Evolutionary conservation across 352 stramenopile species (phyloP), one percentile per base, ranked within the genome.

Genomic region (Globisporangium mamillatum): DNA sequence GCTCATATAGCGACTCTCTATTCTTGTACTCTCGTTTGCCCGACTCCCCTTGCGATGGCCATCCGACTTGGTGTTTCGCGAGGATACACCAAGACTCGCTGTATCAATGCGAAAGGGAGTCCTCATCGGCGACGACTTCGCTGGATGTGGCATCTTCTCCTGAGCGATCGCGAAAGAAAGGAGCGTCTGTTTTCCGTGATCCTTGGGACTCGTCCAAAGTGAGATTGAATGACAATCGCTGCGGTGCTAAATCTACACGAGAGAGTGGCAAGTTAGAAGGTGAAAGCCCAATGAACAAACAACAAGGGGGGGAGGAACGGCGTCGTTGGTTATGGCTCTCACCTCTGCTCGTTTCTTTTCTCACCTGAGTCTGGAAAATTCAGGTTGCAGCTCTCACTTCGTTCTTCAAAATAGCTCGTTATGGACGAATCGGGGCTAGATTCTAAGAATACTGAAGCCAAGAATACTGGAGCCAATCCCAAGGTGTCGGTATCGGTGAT

Each of bases 41-140:
- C 20, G 38, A 12, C 12, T 41, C n/a, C n/a, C 36, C 10, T 60
- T 50, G 4, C 54, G 63, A 18, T 52, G 18, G n/a, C 53, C 55
- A 36, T 56, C 44, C 1, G 63, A 68, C 41, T 68, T 68, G 38
- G 58, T 56, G n/a, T 55, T 68, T 4, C 14, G 12, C 22, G 34
- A 52, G 3, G 63, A 68, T 3, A n/a, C 22, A 1, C 10, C 54
- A 2, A 63, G 5, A 29, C 27, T 55, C 54, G 41, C 14, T 0
- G 63, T 63, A 44, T 68, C 41, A 10, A 36, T 29, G 25, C 55
- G 41, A 18, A 64, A 64, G 32, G 58, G 20, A n/a, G 55, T 44
- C 16, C 27, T 44, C 55, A 24, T 29, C 18, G 38, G n/a, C 20
- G 32, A 7, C 14, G 27, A n/a, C 20, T 14, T 50, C 32, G 4